Conservation (phyloP, 164 flowering plant species). For the Paratinospora sagittata region DNA sequence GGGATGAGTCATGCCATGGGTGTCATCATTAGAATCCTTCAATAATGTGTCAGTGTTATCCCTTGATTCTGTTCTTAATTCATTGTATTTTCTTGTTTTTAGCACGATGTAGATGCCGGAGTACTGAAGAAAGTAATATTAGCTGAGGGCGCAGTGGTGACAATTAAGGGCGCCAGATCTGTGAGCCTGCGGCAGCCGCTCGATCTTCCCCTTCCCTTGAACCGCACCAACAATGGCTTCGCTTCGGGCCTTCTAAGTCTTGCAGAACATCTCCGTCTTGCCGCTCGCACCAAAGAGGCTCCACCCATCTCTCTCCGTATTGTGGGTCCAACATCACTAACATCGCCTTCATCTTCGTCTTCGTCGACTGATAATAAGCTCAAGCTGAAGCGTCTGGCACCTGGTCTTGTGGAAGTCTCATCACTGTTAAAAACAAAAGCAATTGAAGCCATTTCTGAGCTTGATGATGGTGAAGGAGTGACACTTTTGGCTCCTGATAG, state of each 20-base stretch:
- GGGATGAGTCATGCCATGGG: too few species aligned
- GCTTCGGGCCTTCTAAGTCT: conserved; percentile 70
- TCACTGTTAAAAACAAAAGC: conserved; percentile 38
- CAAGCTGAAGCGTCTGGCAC: conserved; percentile 87
- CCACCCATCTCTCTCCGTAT: conserved; percentile 63
- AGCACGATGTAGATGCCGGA: too few species aligned
- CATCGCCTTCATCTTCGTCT: conserved; percentile 52
- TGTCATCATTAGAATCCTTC: too few species aligned
- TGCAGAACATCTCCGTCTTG: conserved; percentile 65
- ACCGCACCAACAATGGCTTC: conserved; percentile 40
- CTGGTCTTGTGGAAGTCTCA: conserved; percentile 85
- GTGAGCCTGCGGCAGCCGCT: too few species aligned
- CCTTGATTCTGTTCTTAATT: too few species aligned
- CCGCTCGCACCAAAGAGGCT: conserved; percentile 38
- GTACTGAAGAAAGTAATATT: too few species aligned
- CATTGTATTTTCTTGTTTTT: too few species aligned
- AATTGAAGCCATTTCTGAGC: conserved; percentile 23
- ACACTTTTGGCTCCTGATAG: conserved; percentile 47
- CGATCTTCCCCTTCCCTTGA: too few species aligned
- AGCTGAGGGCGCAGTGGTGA: too few species aligned
- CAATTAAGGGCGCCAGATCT: too few species aligned
- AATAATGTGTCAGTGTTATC: too few species aligned
- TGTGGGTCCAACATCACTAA: conserved; percentile 65
- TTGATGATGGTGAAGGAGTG: conserved; percentile 36
- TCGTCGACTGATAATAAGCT: conserved; percentile 48